Base-by-base conservation (phyloP, 805 yeast genomes). In the Starmerella asiatica region DNA sequence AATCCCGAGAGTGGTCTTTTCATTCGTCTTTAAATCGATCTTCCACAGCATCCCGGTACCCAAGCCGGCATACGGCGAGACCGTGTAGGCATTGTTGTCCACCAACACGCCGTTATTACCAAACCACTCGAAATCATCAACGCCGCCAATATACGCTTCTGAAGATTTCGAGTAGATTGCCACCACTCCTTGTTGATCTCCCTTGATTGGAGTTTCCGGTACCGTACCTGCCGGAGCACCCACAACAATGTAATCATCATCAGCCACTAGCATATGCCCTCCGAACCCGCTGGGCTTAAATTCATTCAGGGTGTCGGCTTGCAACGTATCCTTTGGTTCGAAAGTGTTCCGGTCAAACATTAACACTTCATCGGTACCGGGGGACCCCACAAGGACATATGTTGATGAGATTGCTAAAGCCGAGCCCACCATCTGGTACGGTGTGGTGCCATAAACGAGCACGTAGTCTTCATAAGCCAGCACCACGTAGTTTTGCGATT, bases 21-120 rank as follows among this genome's bases (percentile, higher is more conserved):
- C 54, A 1, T 56, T 56, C 7, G 46, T 24, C 20, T 53, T 56
- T 34, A 60, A 38, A 30, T 56, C 40, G 1, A 70, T 40, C 27
- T 50, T 48, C 67, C 74, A 75, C 3, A 75, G 56, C 0, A 68
- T 66, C 1, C 75, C 77, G 39, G 54, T 53, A 2, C 69, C 70
- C 21, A 52, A 51, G 15, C 42, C 53, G 11, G 63, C 66, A 15
- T 57, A 58, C 1, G 72, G 69, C 0, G 73, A 64, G 2, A 69
- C 49, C 14, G 37, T 27, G 36, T 56, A 57, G 18, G 70, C 49
- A 6, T 42, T 34, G 14, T 32, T 32, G 4, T 34, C 42, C n/a
- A 35, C 28, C 5, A 56, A 36, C 1, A 50, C 47, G 2, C 63
- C 61, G 2, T 57, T 57, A 31, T 56, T 53, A 5, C 67, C 69